phyloP scores from a whole-genome alignment of 2,329 filamentous ascomycete species.

The Domatiomyces catenatus region DNA sequence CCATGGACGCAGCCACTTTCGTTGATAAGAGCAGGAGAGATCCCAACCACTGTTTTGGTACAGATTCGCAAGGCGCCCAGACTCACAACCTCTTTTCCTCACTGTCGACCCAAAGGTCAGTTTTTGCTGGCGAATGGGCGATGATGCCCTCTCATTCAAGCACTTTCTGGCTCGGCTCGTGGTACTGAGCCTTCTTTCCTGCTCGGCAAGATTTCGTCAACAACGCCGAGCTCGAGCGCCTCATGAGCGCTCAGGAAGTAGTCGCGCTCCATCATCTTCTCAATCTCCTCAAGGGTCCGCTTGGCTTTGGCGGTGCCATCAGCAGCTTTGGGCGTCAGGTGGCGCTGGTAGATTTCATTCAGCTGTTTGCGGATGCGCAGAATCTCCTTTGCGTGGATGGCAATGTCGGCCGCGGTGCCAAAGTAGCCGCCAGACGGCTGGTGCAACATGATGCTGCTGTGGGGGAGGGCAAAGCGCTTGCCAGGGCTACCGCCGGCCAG shows the following conservation, averaged over 20 bases:
- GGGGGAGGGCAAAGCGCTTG: conserved; percentile 78
- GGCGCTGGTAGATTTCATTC: conserved; percentile 76
- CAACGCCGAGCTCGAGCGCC: conserved; percentile 75
- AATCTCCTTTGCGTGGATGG: conserved; percentile 96
- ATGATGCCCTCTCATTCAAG: neutral
- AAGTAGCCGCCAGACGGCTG: conserved; percentile 68
- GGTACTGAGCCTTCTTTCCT: conserved; percentile 19
- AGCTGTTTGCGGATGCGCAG: conserved; percentile 68
- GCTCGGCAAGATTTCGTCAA: conserved; percentile 69
- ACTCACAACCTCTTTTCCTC: neutral
- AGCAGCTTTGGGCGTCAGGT: conserved; percentile 50
- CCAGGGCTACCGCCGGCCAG: conserved; percentile 73
- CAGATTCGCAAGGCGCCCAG: too few relatives aligned
- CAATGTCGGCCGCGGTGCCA: conserved; percentile 62
- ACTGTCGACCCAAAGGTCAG: neutral
- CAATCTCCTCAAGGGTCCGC: conserved; percentile 50
- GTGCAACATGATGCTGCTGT: conserved; percentile 89
- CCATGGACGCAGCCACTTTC: too few relatives aligned
- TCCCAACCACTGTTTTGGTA: neutral
- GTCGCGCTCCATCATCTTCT: conserved; percentile 91
- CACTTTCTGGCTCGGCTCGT: neutral
- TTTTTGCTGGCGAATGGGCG: neutral
- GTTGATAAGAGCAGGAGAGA: too few relatives aligned
- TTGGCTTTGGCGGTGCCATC: conserved; percentile 2
- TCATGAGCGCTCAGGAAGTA: conserved; percentile 84